A percentile compares a stretch with the other conserved stretches of the same genome.
Evolutionary conservation across 306 rosid genomes (phyloP).

Genomic region (Lathyrus oleraceus): DNA sequence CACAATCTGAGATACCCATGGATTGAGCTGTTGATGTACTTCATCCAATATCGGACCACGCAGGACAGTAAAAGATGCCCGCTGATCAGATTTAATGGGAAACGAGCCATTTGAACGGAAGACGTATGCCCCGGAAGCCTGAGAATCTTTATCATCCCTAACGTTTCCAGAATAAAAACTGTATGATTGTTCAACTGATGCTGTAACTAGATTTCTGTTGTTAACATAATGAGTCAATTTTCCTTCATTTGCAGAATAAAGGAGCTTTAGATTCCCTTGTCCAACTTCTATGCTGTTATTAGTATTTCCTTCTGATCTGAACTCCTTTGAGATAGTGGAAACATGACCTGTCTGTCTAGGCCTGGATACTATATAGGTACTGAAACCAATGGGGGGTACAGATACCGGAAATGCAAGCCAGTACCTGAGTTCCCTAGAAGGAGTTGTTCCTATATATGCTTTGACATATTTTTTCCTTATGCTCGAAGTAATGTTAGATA

Average conservation of each 20-base stretch:
- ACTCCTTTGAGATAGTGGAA: slow-evolving; percentile 41
- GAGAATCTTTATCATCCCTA: too few relatives aligned
- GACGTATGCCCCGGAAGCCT: slow-evolving; percentile 63
- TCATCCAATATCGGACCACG: slow-evolving; percentile 62
- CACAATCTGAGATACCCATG: slow-evolving; percentile 67
- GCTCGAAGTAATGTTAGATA: slow-evolving; percentile 51
- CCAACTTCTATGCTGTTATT: slow-evolving; percentile 64
- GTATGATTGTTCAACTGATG: too few relatives aligned
- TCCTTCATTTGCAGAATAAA: slow-evolving; percentile 67
- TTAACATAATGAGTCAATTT: slow-evolving; percentile 60
- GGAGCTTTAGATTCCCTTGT: slow-evolving; percentile 67
- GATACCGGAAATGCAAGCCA: too few relatives aligned
- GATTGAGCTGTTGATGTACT: slow-evolving; percentile 52
- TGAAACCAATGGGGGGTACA: too few relatives aligned
- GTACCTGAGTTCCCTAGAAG: too few relatives aligned
- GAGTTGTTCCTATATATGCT: slow-evolving; percentile 61
- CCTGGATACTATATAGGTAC: too few relatives aligned
- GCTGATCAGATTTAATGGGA: slow-evolving; percentile 43
- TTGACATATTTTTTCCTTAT: slow-evolving; percentile 50
- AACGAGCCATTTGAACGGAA: slow-evolving; percentile 55
- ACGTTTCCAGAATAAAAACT: too few relatives aligned
- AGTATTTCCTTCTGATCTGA: slow-evolving; percentile 39
- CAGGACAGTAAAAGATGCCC: slow-evolving; percentile 44
- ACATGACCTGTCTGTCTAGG: too few relatives aligned
- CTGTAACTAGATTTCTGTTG: slow-evolving; percentile 55